phyloP scores from a whole-genome alignment of 192 early-diverging fungal species.

The Powellomyces hirtus region DNA sequence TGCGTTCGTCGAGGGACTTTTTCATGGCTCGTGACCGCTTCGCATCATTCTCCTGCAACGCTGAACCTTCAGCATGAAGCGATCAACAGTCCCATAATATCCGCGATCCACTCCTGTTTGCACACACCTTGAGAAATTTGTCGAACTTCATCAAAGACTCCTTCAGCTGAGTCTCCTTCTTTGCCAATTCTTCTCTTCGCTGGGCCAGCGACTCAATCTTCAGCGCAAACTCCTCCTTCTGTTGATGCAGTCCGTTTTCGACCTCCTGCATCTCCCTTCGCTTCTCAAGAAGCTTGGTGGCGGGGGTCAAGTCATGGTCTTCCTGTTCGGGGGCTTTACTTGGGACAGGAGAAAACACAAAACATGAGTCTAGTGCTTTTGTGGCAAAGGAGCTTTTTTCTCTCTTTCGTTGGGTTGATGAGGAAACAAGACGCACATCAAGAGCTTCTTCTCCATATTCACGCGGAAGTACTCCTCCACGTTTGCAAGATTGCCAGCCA shows the following conservation, averaged over 20 bases:
- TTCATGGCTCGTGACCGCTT: constrained; percentile 61
- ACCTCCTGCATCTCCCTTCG: constrained; percentile 66
- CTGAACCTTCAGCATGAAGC: neutral
- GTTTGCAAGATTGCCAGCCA: constrained; percentile 24
- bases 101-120: neutral
- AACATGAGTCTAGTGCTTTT: neutral
- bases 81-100: neutral
- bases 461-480: constrained; percentile 47
- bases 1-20: constrained; percentile 59
- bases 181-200: constrained; percentile 55
- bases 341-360: neutral
- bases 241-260: constrained; percentile 54
- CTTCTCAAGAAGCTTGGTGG: constrained; percentile 57
- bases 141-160: constrained; percentile 62
- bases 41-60: constrained; percentile 61
- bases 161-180: constrained; percentile 54
- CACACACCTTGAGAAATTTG: constrained; percentile 58
- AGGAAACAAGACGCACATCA: constrained; percentile 33
- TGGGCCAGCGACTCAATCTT: constrained; percentile 61
- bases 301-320: constrained; percentile 62
- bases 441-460: constrained; percentile 55
- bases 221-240: constrained; percentile 65
- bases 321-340: constrained; percentile 58
- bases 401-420: neutral
- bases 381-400: neutral